These are phyloP conservation scores for Fusarium albosuccineum DNA, from an alignment of 2,329 filamentous ascomycete species.

Conservation along the genomic window DNA sequence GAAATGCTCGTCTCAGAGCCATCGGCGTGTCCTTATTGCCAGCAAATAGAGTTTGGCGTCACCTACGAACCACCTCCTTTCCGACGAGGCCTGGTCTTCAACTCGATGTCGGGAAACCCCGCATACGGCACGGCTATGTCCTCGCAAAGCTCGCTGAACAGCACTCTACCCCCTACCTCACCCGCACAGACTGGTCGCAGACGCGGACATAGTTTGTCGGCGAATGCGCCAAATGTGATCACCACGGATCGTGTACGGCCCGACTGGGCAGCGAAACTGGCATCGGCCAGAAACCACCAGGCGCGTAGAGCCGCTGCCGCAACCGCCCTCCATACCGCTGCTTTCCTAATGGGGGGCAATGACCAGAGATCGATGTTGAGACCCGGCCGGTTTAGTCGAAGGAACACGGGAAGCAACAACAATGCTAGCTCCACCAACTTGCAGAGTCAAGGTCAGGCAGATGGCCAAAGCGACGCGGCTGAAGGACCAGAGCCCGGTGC, in stretches of 20 bases:
- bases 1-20: slow-evolving; percentile 89
- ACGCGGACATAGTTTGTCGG: slow-evolving; percentile 76
- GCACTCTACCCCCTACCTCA: slow-evolving; percentile 61
- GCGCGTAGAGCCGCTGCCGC: slow-evolving; percentile 90
- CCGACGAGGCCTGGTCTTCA: slow-evolving; percentile 82
- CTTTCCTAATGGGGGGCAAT: slow-evolving; percentile 84
- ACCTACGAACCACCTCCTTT: slow-evolving; percentile 93
- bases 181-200: slow-evolving; percentile 56
- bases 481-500: slow-evolving; percentile 46
- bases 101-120: slow-evolving; percentile 57
- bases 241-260: slow-evolving; percentile 93
- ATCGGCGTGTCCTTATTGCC: slow-evolving; percentile 93
- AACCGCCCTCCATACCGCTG: slow-evolving; percentile 93
- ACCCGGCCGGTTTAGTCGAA: slow-evolving; percentile 68
- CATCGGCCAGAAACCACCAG: slow-evolving; percentile 85
- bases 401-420: slow-evolving; percentile 60
- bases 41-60: slow-evolving; percentile 95
- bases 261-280: slow-evolving; percentile 93
- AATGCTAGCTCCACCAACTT: slow-evolving; percentile 47
- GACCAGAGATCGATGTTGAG: slow-evolving; percentile 63
- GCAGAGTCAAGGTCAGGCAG: slow-evolving; percentile 17
- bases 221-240: slow-evolving; percentile 86
- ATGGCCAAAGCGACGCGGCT: slow-evolving; percentile 11
- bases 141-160: slow-evolving; percentile 83
- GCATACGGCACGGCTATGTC: slow-evolving; percentile 79